These are phyloP conservation scores for Noccaea caerulescens DNA, from an alignment of 345 rosid genomes.

Conservation along the genomic window DNA sequence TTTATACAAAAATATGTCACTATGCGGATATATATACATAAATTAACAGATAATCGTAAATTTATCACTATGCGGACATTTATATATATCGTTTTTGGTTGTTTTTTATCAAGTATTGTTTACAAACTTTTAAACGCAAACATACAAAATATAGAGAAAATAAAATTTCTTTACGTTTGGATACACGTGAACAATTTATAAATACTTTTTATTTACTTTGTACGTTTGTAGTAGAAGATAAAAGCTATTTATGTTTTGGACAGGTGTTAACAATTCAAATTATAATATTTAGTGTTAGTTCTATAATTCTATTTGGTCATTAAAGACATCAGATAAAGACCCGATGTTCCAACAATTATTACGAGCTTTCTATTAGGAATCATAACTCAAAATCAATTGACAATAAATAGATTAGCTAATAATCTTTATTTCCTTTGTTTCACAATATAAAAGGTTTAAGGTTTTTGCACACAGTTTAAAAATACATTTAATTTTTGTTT, in stretches of 20 bases:
- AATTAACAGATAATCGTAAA: not conserved
- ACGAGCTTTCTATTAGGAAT: not conserved
- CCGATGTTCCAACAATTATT: slow-evolving; percentile 10
- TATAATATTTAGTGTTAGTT: not conserved
- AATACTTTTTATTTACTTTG: not conserved
- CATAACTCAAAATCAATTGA: too few relatives aligned
- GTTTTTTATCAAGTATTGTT: slow-evolving; percentile 8
- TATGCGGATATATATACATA: slow-evolving; percentile 4
- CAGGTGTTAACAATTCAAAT: not conserved
- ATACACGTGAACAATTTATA: not conserved
- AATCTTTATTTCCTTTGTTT: too few relatives aligned
- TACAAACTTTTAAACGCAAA: not conserved
- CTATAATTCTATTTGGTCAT: not conserved
- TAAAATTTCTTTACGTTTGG: not conserved
- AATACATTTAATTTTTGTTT: too few relatives aligned
- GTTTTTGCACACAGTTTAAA: too few relatives aligned
- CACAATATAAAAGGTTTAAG: too few relatives aligned
- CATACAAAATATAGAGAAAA: not conserved
- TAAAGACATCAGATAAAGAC: slow-evolving; percentile 1
- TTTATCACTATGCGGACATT: too few relatives aligned
- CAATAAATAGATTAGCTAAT: too few relatives aligned
- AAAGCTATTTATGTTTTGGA: not conserved
- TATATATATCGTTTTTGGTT: too few relatives aligned
- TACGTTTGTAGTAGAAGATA: not conserved
- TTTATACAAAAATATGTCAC: slow-evolving; percentile 24